These are phyloP conservation scores for Diaporthe sp. DNA, from an alignment of 2,329 filamentous ascomycete species.

Conservation along the genomic window DNA sequence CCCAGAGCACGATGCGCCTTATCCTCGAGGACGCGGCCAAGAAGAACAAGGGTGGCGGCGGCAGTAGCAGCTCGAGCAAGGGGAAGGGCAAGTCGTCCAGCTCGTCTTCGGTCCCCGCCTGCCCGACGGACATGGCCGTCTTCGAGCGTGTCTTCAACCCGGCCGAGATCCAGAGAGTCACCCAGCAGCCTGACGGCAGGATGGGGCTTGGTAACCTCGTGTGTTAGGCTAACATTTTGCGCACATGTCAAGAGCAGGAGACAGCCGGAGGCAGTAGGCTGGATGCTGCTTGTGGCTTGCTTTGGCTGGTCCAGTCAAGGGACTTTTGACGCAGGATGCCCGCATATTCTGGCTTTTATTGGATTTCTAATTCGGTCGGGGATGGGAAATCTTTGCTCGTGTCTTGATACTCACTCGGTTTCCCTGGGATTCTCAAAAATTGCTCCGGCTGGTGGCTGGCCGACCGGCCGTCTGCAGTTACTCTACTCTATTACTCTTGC, in stretches of 20 bases:
- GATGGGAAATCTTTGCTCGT: not conserved
- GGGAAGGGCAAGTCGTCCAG: conserved; percentile 37
- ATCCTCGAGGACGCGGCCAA: conserved; percentile 70
- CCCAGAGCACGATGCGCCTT: conserved; percentile 65
- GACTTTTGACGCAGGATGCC: conserved; percentile 24
- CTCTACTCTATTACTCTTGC: conserved; percentile 23
- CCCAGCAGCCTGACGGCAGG: conserved; percentile 66
- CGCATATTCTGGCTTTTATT: conserved; percentile 16
- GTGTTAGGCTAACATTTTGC: conserved; percentile 40
- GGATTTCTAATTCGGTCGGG: not conserved
- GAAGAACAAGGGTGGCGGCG: conserved; percentile 55
- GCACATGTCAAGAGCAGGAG: not conserved
- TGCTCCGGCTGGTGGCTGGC: conserved; percentile 23
- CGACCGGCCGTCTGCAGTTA: not conserved
- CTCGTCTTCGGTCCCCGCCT: conserved; percentile 38
- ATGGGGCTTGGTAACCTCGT: conserved; percentile 68
- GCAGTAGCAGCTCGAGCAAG: conserved; percentile 45
- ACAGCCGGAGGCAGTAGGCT: not conserved
- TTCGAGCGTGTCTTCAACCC: conserved; percentile 67
- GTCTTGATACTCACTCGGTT: not conserved
- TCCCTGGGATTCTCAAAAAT: conserved; percentile 5
- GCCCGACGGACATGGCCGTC: conserved; percentile 63
- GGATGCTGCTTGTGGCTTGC: conserved; percentile 12
- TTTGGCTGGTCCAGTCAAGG: conserved; percentile 12
- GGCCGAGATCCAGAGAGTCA: conserved; percentile 63